Base-by-base conservation (phyloP, 164 flowering plant species). In the Nelumbo lutea region DNA sequence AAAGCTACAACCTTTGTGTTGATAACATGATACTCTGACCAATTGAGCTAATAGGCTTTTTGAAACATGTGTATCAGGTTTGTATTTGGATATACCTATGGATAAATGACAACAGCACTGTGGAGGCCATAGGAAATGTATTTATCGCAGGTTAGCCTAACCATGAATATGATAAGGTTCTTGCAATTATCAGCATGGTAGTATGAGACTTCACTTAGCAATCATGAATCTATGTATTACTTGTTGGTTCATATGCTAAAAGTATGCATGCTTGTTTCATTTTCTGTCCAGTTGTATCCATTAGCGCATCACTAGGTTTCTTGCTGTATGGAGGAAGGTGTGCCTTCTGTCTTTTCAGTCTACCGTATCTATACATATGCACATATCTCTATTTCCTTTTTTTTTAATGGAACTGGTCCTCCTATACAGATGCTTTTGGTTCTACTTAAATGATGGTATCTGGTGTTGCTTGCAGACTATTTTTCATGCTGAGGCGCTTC, bases 311-410 rank as follows among this genome's bases (percentile, higher is more conserved):
- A 51, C 68, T 88, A 62, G 93, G 97, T 6, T 95, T 92, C 78
- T 73, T 92, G 81, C 65, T 91, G 0, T 91, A 92, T 79, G 97
- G 98, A 64, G 97, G 97, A 84, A 89, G 97, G 97, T 89, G 69
- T 84, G 74, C 64, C 1, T 68, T 71, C 66, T 61, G 40, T 14
- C 39, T 44, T 50, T 58, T 47, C 39, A 52, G 15, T 39, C 58
- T 39, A 8, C 4, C 40, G 14, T 27, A 10, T 5, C 1, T 45
- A 48, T 44, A 59, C 48, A 41, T 14, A 7, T 65, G 38, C 8
- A 59, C 62, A 6, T 39, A 14, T 46, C 13, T 68, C 4, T 10
- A 66, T 66, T 59, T 44, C 2, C 11, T 7, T 50, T 50, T 2
- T 46, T 1, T 7, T n/a, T n/a, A n/a, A n/a, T n/a, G n/a, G n/a